Evolutionary conservation across 768 basidiomycete genomes (phyloP).

Genomic region (Lactarius psammicola): DNA sequence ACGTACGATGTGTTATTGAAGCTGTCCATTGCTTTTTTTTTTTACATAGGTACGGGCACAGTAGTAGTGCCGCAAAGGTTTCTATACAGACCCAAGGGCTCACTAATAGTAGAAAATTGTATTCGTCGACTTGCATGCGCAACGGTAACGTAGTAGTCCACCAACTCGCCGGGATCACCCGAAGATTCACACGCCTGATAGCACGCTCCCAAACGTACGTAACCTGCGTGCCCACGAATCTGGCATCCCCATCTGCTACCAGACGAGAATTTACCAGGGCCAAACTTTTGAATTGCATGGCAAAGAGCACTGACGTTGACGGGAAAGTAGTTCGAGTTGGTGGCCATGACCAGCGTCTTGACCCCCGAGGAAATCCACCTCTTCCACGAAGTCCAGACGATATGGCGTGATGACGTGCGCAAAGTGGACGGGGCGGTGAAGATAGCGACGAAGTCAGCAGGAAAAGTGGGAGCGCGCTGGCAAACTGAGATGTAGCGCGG

Average conservation of each 20-base stretch:
- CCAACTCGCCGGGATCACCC: neutral
- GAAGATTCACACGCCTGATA: too few relatives aligned
- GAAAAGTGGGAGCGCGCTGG: conserved; percentile 33
- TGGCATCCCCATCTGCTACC: conserved; percentile 11
- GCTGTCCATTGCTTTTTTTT: too few relatives aligned
- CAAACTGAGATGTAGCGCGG: conserved; percentile 38
- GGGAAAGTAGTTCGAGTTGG: conserved; percentile 17
- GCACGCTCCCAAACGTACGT: conserved; percentile 4
- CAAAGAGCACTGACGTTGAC: neutral
- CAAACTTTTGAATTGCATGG: neutral
- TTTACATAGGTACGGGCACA: too few relatives aligned
- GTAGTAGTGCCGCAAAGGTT: too few relatives aligned
- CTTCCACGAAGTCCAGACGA: conserved; percentile 21
- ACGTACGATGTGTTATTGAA: too few relatives aligned
- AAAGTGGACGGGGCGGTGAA: conserved; percentile 5
- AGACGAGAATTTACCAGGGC: neutral
- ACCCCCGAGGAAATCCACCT: conserved; percentile 9
- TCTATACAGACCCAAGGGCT: too few relatives aligned
- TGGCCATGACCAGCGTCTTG: too few relatives aligned
- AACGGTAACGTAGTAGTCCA: too few relatives aligned
- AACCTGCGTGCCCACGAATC: neutral
- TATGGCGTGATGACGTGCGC: conserved; percentile 13
- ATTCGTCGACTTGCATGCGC: too few relatives aligned
- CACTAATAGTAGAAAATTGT: too few relatives aligned
- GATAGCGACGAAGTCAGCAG: conserved; percentile 13